Evolutionary conservation across 768 basidiomycete genomes (phyloP), one percentile per base, ranked within the genome.

Genomic region (Tricholoma furcatifolium): DNA sequence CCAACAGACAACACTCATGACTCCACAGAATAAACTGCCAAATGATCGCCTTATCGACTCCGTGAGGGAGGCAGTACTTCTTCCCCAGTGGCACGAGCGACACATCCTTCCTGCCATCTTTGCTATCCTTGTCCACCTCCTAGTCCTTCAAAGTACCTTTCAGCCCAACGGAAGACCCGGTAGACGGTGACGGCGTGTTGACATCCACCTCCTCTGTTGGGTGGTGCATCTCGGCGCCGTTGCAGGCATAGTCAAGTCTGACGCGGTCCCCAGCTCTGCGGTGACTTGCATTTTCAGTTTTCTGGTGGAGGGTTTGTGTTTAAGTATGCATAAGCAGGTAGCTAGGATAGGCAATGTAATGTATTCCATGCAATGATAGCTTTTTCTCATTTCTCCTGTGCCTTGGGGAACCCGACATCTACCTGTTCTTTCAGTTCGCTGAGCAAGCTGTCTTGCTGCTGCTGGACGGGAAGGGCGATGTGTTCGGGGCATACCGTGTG

Each of bases 401-500:
- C 87, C 43, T 84, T 84, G 4, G 76, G 61, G 59, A 88, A 90
- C 0, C 85, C 85, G 0, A 82, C 81, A 11, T 80, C 71, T 0
- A 92, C 85, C 35, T 87, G 71, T 8, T 68, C 67, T 40, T 72
- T 72, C 4, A 98, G 79, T 61, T 88, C 80, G 4, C 68, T 72
- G 3, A 97, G 71, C 0, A 92, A 69, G 24, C 79, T 77, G 0
- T 88, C 85, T 65, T 93, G 89, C 41, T 84, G 77, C 50, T 84
- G 77, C 0, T n/a, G n/a, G n/a, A 76, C 74, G 4, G 95, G 73
- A 21, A 89, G 74, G 38, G 77, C 75, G 50, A 81, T 76, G 60
- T 95, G 93, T 8, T 88, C 87, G 0, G 69, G 63, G 70, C 87
- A 94, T 10, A 94, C 82, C n/a, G 90, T 89, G 6, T 93, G 83